phyloP scores from a whole-genome alignment of 83 land plant genomes.

The Isoetes engelmannii region DNA sequence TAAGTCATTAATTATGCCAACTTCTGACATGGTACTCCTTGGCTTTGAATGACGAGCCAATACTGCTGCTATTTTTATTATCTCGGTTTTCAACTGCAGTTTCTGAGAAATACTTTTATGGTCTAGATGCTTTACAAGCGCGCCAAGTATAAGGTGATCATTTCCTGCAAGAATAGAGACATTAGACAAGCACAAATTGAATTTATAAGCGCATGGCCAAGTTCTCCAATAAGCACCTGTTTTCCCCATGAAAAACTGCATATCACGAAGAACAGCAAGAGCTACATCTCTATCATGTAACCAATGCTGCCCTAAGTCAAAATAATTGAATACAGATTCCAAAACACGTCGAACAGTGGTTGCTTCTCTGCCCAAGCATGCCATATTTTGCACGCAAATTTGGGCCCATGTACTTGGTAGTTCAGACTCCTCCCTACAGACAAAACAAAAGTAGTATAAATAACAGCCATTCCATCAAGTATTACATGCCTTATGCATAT shows the following conservation, averaged over 20 bases:
- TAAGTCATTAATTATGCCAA: constrained; percentile 53
- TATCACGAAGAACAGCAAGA: constrained; percentile 60
- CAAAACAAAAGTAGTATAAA: constrained; percentile 5
- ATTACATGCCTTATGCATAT: no score
- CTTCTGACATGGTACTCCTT: constrained; percentile 44
- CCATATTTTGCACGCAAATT: constrained; percentile 79
- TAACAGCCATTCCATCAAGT: not conserved
- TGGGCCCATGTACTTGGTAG: constrained; percentile 73
- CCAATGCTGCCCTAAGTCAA: constrained; percentile 77
- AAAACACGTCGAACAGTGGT: constrained; percentile 72
- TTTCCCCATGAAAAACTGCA: constrained; percentile 49
- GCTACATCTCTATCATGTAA: constrained; percentile 55
- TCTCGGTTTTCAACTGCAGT: constrained; percentile 42
- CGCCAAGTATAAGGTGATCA: constrained; percentile 47
- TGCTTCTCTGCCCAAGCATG: constrained; percentile 69
- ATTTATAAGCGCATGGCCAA: not conserved
- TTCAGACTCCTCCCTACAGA: constrained; percentile 38
- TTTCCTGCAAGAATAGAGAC: constrained; percentile 40
- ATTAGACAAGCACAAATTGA: constrained; percentile 3
- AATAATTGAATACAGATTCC: constrained; percentile 75
- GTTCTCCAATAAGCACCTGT: constrained; percentile 36
- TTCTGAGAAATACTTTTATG: constrained; percentile 56
- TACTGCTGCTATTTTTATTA: constrained; percentile 36
- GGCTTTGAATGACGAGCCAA: constrained; percentile 44
- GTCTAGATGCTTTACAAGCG: constrained; percentile 64